A percentile compares a stretch with the other conserved stretches of the same genome.
phyloP scores from a whole-genome alignment of 495 filamentous ascomycete genomes.

The Diplogelasinospora grovesii region DNA sequence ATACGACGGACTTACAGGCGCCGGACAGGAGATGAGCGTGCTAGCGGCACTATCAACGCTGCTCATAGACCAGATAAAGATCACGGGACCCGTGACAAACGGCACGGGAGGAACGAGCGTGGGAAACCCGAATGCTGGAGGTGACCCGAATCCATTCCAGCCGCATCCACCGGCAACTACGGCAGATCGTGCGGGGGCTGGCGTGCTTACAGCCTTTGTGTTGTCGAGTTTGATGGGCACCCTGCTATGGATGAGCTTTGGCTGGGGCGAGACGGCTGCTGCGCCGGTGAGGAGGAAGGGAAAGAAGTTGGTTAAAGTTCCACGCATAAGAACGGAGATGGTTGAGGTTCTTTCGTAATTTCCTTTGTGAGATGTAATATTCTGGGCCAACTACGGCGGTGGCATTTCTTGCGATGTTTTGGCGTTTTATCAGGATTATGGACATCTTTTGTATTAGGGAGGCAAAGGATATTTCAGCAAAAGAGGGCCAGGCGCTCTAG shows the following conservation, averaged over 20 bases:
- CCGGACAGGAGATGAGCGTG: constrained; percentile 54
- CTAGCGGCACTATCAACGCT: constrained; percentile 44
- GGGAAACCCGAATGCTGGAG: constrained; percentile 53
- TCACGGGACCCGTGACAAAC: constrained; percentile 41
- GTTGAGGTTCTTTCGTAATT: no score
- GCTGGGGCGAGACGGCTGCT: constrained; percentile 2
- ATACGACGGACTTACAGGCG: constrained; percentile 25
- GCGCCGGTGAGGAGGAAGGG: not conserved
- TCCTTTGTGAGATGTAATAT: no score
- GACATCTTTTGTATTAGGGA: no score
- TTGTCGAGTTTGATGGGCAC: constrained; percentile 17
- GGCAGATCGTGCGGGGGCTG: constrained; percentile 50
- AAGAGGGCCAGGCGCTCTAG: no score
- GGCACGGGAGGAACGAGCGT: constrained; percentile 51
- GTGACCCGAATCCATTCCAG: constrained; percentile 20
- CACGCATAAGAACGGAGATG: no score
- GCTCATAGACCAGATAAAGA: constrained; percentile 24
- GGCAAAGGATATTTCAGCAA: no score
- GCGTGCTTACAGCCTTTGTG: constrained; percentile 45
- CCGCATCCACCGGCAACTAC: constrained; percentile 34
- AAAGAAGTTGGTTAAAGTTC: not conserved
- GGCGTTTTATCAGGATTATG: no score
- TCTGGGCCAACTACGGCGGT: no score
- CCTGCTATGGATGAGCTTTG: constrained; percentile 23
- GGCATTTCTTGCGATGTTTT: no score